Evolutionary conservation across 106 monocot species (phyloP).

Genomic region (Allium fistulosum): DNA sequence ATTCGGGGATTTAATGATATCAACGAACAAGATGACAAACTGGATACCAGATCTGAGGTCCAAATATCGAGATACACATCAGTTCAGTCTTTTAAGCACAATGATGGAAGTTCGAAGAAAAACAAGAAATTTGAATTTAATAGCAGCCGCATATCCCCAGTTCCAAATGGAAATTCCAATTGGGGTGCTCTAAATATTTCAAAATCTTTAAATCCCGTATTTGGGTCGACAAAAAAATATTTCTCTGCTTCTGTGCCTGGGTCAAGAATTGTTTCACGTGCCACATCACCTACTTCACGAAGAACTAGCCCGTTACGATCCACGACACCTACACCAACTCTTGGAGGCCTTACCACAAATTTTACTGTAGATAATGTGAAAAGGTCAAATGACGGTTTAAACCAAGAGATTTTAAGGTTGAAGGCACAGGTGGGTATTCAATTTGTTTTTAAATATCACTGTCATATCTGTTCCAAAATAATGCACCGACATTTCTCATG

Average conservation of each 20-base stretch:
- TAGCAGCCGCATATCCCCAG: constrained; percentile 77
- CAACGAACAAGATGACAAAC: constrained; percentile 60
- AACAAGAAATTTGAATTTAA: constrained; percentile 88
- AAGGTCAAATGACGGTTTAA: constrained; percentile 45
- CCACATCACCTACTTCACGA: constrained; percentile 84
- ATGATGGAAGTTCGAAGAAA: constrained; percentile 57
- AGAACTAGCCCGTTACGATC: constrained; percentile 83
- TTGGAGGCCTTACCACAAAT: constrained; percentile 71
- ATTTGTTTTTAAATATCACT: neutral
- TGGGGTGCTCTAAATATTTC: constrained; percentile 67
- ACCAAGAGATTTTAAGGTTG: constrained; percentile 66
- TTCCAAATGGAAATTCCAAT: constrained; percentile 63
- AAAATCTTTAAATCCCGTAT: constrained; percentile 90
- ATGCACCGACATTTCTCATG: neutral
- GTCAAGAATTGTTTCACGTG: constrained; percentile 91
- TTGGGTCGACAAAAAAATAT: constrained; percentile 87
- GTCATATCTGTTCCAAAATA: too few species aligned
- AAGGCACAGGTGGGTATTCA: constrained; percentile 66
- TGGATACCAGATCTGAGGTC: constrained; percentile 48
- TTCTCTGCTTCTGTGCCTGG: constrained; percentile 97
- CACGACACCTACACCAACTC: constrained; percentile 88
- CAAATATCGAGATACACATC: constrained; percentile 68
- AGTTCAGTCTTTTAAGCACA: constrained; percentile 74
- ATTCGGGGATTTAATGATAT: constrained; percentile 43
- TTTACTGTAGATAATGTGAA: constrained; percentile 44